These are phyloP conservation scores for Kandelia obovata DNA, from an alignment of 345 rosid species.

Conservation along the genomic window DNA sequence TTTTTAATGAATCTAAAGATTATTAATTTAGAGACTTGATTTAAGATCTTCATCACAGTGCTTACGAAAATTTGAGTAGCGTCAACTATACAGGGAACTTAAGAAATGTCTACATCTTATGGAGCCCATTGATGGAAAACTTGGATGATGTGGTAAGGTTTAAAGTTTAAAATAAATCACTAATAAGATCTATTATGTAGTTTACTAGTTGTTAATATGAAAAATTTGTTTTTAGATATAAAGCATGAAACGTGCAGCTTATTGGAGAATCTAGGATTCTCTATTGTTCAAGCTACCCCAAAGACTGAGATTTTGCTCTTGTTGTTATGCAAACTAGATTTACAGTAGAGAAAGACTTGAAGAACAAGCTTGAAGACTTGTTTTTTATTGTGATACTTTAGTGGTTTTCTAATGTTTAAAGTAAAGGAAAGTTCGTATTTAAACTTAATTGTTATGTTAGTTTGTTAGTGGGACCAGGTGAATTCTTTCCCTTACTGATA, in stretches of 20 bases:
- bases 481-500: too few species aligned
- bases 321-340: too few species aligned
- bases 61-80: conserved; percentile 58
- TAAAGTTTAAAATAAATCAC: conserved; percentile 23
- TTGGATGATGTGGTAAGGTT: conserved; percentile 74
- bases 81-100: conserved; percentile 59
- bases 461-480: too few species aligned
- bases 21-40: background rate
- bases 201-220: conserved; percentile 28
- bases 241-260: conserved; percentile 54
- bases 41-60: conserved; percentile 43
- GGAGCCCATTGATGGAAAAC: conserved; percentile 70
- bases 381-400: too few species aligned
- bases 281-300: too few species aligned
- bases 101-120: conserved; percentile 58
- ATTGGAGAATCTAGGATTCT: too few species aligned
- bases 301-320: too few species aligned
- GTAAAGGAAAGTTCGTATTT: too few species aligned
- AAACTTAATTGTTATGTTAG: too few species aligned
- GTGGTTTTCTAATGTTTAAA: too few species aligned
- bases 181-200: background rate
- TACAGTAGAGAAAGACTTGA: too few species aligned
- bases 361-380: too few species aligned
- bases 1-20: background rate
- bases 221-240: conserved; percentile 57